Evolutionary conservation across 352 stramenopile species (phyloP).

Genomic region (Phytophthora ramorum): DNA sequence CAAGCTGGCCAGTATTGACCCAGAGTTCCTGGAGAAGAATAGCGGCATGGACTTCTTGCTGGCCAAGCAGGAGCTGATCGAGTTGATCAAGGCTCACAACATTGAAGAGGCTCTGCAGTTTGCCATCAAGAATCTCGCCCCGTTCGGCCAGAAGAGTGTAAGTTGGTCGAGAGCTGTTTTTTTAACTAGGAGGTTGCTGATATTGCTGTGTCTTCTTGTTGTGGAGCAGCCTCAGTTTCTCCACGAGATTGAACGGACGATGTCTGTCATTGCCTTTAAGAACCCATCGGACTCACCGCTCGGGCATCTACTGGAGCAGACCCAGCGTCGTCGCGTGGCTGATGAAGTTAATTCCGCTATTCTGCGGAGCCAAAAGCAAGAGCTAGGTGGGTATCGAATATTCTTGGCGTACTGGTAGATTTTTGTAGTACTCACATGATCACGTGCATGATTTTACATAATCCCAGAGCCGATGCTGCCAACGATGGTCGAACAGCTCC

Average conservation of each 20-base stretch:
- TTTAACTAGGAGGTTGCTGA: constrained; percentile 3
- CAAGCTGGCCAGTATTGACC: constrained; percentile 64
- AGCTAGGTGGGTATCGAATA: constrained; percentile 51
- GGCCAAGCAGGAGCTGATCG: constrained; percentile 82
- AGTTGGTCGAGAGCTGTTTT: constrained; percentile 22
- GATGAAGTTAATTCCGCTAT: constrained; percentile 83
- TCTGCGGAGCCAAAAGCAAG: constrained; percentile 74
- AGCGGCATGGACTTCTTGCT: constrained; percentile 74
- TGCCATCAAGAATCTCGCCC: constrained; percentile 73
- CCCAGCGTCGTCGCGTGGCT: constrained; percentile 68
- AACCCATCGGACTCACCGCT: constrained; percentile 66
- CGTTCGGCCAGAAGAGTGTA: constrained; percentile 80
- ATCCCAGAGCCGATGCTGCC: constrained; percentile 72
- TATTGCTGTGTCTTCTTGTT: neutral
- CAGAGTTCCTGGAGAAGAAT: constrained; percentile 68
- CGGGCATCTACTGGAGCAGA: constrained; percentile 63
- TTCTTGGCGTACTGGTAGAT: neutral
- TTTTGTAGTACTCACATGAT: constrained; percentile 11
- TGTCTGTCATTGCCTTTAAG: constrained; percentile 81
- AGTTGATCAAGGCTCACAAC: constrained; percentile 76
- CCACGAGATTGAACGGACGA: constrained; percentile 81
- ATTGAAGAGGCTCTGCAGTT: constrained; percentile 75
- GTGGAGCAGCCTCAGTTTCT: constrained; percentile 63
- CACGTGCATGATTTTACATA: neutral
- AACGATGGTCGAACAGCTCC: constrained; percentile 80